Percentiles rank a stretch among this genome's conserved stretches.
Evolutionary conservation across 1,284 basidiomycete species (phyloP).

Genomic region (Trametes hirsuta): DNA sequence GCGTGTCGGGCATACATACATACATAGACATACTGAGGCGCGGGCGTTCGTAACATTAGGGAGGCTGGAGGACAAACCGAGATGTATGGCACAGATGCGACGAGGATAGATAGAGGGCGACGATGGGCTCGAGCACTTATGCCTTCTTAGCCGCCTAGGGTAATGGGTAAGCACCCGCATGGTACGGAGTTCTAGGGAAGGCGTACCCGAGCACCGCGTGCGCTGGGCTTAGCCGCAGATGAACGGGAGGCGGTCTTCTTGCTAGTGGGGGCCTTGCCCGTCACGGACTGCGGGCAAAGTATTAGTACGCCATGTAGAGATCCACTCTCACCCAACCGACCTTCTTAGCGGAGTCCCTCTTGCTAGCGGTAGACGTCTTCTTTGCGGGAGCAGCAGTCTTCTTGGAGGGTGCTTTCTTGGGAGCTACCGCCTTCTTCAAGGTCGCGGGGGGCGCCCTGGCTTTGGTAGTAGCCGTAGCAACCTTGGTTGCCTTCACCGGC

Average conservation of each 20-base stretch:
- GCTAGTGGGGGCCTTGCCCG: slow-evolving; percentile 44
- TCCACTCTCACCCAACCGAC: slow-evolving; percentile 31
- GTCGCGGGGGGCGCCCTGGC: slow-evolving; percentile 27
- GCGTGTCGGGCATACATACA: slow-evolving; percentile 18
- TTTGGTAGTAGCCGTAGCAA: slow-evolving; percentile 23
- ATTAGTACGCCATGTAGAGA: not conserved
- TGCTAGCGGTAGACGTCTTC: slow-evolving; percentile 51
- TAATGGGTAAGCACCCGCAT: not conserved
- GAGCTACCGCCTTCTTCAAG: slow-evolving; percentile 26
- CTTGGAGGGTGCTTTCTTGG: slow-evolving; percentile 44
- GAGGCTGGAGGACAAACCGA: slow-evolving; percentile 10
- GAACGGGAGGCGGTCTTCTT: slow-evolving; percentile 37
- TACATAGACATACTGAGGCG: slow-evolving; percentile 14
- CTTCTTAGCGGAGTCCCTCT: slow-evolving; percentile 59
- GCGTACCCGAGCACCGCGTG: slow-evolving; percentile 28
- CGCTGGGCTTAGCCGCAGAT: slow-evolving; percentile 30
- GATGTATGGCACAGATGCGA: slow-evolving; percentile 16
- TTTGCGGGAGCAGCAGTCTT: slow-evolving; percentile 47
- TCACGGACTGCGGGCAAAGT: slow-evolving; percentile 44
- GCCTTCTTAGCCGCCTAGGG: slow-evolving; percentile 34
- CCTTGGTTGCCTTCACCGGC: slow-evolving; percentile 22
- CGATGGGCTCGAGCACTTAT: slow-evolving; percentile 12
- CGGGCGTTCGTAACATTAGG: not conserved
- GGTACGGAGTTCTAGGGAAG: not conserved
- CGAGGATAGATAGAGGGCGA: slow-evolving; percentile 7